These are phyloP conservation scores for Lyophyllum decastes DNA, from an alignment of 768 basidiomycete genomes.

Conservation along the genomic window DNA sequence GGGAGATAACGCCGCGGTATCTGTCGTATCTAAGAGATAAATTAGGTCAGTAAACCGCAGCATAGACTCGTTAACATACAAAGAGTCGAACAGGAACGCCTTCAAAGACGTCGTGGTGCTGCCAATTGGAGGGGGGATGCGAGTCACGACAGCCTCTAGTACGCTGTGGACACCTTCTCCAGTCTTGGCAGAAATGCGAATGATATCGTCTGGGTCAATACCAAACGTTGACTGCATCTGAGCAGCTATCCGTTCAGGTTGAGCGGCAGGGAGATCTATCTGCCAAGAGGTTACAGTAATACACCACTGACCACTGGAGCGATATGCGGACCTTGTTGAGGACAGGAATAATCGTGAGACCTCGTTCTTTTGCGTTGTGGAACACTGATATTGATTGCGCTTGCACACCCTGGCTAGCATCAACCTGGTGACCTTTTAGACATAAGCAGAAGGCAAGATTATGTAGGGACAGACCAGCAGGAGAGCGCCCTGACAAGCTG, in stretches of 20 bases:
- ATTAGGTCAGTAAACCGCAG: slow-evolving; percentile 11
- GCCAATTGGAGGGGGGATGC: slow-evolving; percentile 81
- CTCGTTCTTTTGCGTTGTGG: slow-evolving; percentile 81
- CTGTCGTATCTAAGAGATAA: slow-evolving; percentile 74
- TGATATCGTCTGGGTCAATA: slow-evolving; percentile 69
- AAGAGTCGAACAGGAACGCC: slow-evolving; percentile 91
- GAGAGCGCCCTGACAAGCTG: slow-evolving; percentile 91
- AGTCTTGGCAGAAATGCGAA: slow-evolving; percentile 91
- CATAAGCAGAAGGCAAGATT: background rate
- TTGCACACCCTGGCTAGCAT: slow-evolving; percentile 97
- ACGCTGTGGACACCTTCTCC: slow-evolving; percentile 81
- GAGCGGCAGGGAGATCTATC: slow-evolving; percentile 92
- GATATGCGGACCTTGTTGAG: slow-evolving; percentile 75
- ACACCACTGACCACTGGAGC: background rate
- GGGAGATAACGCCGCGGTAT: slow-evolving; percentile 93
- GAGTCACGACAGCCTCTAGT: slow-evolving; percentile 76
- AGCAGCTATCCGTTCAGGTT: slow-evolving; percentile 74
- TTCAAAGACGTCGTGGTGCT: slow-evolving; percentile 57
- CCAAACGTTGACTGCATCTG: slow-evolving; percentile 87
- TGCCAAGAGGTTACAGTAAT: slow-evolving; percentile 28
- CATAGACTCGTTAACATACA: slow-evolving; percentile 53
- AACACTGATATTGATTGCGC: slow-evolving; percentile 97
- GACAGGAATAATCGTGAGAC: slow-evolving; percentile 84
- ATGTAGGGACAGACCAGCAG: slow-evolving; percentile 43
- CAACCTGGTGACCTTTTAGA: slow-evolving; percentile 55